Evolutionary conservation across 2,329 filamentous ascomycete genomes (phyloP).

Genomic region (Microsporum canis): DNA sequence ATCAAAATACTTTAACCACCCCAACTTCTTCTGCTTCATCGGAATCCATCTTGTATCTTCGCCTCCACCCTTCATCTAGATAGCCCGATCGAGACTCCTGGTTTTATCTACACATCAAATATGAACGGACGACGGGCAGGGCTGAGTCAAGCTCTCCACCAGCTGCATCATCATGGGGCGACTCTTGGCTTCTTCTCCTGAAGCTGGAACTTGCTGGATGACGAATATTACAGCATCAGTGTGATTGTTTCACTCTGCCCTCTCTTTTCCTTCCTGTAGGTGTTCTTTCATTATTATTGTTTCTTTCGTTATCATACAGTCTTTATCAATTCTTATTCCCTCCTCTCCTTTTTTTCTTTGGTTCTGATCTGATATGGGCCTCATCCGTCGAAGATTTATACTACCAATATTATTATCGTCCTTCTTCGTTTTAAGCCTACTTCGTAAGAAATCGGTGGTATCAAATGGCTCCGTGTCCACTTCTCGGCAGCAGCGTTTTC

Average conservation of each 20-base stretch:
- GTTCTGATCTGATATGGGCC: conserved; percentile 1
- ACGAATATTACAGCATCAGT: background rate
- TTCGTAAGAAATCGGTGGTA: conserved; percentile 2
- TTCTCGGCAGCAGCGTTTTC: background rate
- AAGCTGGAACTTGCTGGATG: background rate
- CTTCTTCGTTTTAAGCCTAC: conserved; percentile 8
- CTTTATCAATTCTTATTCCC: background rate
- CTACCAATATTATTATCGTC: conserved; percentile 8
- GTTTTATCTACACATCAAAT: too few species aligned
- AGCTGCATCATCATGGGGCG: background rate
- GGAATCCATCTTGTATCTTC: too few species aligned
- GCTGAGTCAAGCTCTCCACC: conserved; percentile 3
- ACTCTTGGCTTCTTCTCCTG: conserved; percentile 3
- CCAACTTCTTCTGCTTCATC: too few species aligned
- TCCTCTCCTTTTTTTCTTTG: background rate
- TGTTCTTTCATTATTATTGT: background rate
- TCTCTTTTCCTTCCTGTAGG: background rate
- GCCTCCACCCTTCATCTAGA: too few species aligned
- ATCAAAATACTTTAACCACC: too few species aligned
- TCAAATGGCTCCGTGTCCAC: background rate
- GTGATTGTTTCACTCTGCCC: background rate
- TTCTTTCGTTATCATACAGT: background rate
- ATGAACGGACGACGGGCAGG: background rate
- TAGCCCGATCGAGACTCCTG: background rate
- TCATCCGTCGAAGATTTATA: conserved; percentile 11